phyloP scores from a whole-genome alignment of 306 rosid species.

The Pterocarpus macrocarpus region DNA sequence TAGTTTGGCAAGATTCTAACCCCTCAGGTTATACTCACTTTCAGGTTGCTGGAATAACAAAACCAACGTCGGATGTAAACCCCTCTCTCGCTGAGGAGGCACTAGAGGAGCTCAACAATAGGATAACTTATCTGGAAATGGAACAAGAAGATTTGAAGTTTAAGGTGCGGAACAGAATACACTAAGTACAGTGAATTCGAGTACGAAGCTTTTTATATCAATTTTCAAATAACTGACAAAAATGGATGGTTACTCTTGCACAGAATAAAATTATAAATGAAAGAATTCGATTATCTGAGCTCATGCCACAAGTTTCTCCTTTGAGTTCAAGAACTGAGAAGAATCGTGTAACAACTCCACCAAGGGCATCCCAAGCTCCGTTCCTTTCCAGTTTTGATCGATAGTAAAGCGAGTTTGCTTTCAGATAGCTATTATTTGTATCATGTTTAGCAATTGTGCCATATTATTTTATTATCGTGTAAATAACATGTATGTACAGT shows the following conservation, averaged over 20 bases:
- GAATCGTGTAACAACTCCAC: constrained; percentile 64
- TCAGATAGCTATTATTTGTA: constrained; percentile 36
- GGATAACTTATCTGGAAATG: constrained; percentile 69
- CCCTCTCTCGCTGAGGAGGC: constrained; percentile 85
- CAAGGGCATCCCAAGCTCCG: constrained; percentile 65
- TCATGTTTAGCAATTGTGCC: constrained; percentile 17
- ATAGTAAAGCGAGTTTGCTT: constrained; percentile 52
- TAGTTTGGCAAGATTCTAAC: background rate
- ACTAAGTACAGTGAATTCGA: background rate
- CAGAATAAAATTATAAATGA: constrained; percentile 78
- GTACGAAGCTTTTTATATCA: constrained; percentile 1
- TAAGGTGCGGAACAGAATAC: constrained; percentile 62
- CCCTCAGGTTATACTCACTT: constrained; percentile 29
- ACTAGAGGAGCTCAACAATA: constrained; percentile 65
- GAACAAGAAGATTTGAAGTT: constrained; percentile 75
- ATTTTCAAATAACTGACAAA: constrained; percentile 11
- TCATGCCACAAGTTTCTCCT: constrained; percentile 76
- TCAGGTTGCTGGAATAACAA: constrained; percentile 87
- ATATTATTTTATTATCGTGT: constrained; percentile 50
- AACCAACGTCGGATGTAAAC: constrained; percentile 58
- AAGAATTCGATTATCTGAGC: constrained; percentile 69
- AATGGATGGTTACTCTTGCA: constrained; percentile 14
- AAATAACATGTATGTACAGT: constrained; percentile 48
- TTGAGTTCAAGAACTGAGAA: constrained; percentile 64
- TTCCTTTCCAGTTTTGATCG: constrained; percentile 85